These are phyloP conservation scores for Fusarium armeniacum DNA, from an alignment of 2,329 filamentous ascomycete genomes.

Conservation along the genomic window DNA sequence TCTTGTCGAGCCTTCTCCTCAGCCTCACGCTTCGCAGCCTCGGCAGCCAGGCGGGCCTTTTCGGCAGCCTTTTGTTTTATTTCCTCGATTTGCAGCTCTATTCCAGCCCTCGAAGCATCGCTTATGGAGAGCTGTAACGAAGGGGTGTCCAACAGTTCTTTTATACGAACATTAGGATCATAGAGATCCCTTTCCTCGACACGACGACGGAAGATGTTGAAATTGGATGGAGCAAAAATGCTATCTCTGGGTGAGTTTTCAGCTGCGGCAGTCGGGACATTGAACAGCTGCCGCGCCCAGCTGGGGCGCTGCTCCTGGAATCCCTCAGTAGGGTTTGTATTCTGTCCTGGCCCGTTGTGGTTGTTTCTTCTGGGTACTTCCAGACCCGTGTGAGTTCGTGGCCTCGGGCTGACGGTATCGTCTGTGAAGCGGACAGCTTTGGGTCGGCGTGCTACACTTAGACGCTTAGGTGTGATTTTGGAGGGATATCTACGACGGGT, in stretches of 20 bases:
- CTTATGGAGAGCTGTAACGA: constrained; percentile 50
- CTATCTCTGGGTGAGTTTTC: constrained; percentile 17
- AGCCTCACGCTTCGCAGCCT: constrained; percentile 44
- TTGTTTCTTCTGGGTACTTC: constrained; percentile 43
- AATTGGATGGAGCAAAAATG: constrained; percentile 1
- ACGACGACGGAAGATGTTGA: constrained; percentile 13
- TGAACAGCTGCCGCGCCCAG: constrained; percentile 32
- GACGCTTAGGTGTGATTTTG: constrained; percentile 46
- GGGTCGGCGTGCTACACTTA: constrained; percentile 44
- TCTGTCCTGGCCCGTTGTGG: constrained; percentile 17
- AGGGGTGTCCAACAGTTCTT: constrained; percentile 48
- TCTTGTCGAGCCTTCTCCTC: constrained; percentile 47
- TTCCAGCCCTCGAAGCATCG: constrained; percentile 49
- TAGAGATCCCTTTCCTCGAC: constrained; percentile 22
- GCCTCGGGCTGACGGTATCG: constrained; percentile 47
- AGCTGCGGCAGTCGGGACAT: constrained; percentile 8
- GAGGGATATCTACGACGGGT: constrained; percentile 43
- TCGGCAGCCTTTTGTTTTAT: constrained; percentile 45
- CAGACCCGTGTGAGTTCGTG: constrained; percentile 47
- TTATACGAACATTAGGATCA: constrained; percentile 43
- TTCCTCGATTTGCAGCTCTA: constrained; percentile 46
- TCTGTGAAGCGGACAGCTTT: constrained; percentile 53
- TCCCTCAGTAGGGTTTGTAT: neutral
- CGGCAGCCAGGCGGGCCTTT: constrained; percentile 48
- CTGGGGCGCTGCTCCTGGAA: constrained; percentile 32